Conservation (phyloP, 2,329 filamentous ascomycete genomes). For the Calcarisporium arbuscula region DNA sequence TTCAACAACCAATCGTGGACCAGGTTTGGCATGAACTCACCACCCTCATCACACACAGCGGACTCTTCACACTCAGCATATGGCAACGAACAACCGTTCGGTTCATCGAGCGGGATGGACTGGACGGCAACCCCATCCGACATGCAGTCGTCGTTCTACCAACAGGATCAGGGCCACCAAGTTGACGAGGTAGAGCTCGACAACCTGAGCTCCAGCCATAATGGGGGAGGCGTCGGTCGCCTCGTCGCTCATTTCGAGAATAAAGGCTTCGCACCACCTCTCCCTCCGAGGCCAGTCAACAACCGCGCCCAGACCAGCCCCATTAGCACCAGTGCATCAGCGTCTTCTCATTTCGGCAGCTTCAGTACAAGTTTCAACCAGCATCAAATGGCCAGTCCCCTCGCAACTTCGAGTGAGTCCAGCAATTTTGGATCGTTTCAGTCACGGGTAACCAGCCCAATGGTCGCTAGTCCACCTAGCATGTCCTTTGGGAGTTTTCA, state of each 20-base stretch:
- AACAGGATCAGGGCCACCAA: no score
- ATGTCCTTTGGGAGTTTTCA: slow-evolving; percentile 26
- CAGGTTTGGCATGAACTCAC: slow-evolving; percentile 13
- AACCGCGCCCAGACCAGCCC: slow-evolving; percentile 20
- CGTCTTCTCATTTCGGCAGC: slow-evolving; percentile 25
- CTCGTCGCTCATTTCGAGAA: slow-evolving; percentile 36
- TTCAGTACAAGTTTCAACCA: slow-evolving; percentile 18
- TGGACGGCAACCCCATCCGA: slow-evolving; percentile 27
- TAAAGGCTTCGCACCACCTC: slow-evolving; percentile 27
- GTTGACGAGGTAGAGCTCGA: slow-evolving; percentile 19
- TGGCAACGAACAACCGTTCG: slow-evolving; percentile 19
- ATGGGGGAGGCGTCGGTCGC: slow-evolving; percentile 23
- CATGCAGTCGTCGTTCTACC: slow-evolving; percentile 21
- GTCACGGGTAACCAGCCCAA: slow-evolving; percentile 25
- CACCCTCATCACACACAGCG: slow-evolving; percentile 15
- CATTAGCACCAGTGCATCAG: slow-evolving; percentile 17
- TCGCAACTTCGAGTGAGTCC: slow-evolving; percentile 24
- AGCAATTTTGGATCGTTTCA: slow-evolving; percentile 24
- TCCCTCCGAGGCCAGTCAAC: slow-evolving; percentile 27
- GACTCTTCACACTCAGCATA: slow-evolving; percentile 17
- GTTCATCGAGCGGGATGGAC: slow-evolving; percentile 27
- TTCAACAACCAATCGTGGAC: slow-evolving; percentile 12
- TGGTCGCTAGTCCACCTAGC: slow-evolving; percentile 21
- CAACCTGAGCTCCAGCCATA: slow-evolving; percentile 17
- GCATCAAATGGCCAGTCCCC: slow-evolving; percentile 24